Conservation (phyloP, 163 green algal genomes). For the Volvox carteri region DNA sequence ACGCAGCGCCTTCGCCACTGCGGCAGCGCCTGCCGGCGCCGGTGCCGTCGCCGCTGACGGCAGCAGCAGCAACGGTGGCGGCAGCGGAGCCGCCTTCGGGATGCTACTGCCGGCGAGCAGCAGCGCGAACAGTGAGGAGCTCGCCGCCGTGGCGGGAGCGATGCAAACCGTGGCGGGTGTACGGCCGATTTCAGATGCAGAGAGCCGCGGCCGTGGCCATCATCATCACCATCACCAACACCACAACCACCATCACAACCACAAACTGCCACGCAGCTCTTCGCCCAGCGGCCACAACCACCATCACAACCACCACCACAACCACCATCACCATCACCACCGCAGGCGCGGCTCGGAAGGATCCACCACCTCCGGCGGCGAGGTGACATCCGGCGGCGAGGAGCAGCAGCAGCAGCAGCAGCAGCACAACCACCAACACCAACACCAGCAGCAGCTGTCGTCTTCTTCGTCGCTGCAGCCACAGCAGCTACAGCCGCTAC, state of each 20-base stretch:
- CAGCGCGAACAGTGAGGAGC: not conserved
- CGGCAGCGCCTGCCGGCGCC: not conserved
- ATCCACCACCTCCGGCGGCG: not conserved
- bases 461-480: not conserved
- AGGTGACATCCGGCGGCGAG: no score
- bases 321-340: not conserved
- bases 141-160: not conserved
- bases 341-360: not conserved
- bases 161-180: slow-evolving; percentile 34
- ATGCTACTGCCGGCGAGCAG: not conserved
- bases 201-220: not conserved
- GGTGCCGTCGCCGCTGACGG: not conserved
- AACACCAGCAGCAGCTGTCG: not conserved
- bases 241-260: not conserved
- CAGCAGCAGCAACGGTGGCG: no score
- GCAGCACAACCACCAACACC: not conserved
- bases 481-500: not conserved
- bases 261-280: not conserved
- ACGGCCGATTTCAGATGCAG: not conserved
- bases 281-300: not conserved
- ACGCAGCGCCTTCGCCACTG: slow-evolving; percentile 1
- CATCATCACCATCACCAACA: slow-evolving; percentile 18
- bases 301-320: slow-evolving; percentile 24
- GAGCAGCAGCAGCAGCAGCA: no score
- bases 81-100: no score